These are phyloP conservation scores for Stenocarpella maydis DNA, from an alignment of 2,329 filamentous ascomycete species.

Conservation along the genomic window DNA sequence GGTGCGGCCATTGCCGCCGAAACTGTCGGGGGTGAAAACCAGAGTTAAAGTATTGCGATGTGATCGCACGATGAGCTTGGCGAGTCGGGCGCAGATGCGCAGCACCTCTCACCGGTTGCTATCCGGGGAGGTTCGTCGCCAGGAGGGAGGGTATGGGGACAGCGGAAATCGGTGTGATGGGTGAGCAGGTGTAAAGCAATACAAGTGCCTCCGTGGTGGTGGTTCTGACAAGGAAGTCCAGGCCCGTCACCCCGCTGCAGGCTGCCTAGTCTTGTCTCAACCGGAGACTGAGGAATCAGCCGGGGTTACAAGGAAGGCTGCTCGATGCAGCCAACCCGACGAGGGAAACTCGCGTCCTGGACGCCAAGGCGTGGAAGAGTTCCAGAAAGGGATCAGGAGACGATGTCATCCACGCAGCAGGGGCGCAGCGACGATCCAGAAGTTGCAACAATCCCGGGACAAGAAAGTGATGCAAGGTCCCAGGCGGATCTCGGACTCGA, in stretches of 20 bases:
- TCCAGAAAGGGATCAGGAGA: neutral
- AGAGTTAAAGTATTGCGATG: constrained; percentile 25
- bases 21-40: constrained; percentile 26
- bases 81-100: constrained; percentile 32
- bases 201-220: constrained; percentile 19
- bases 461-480: constrained; percentile 19
- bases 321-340: constrained; percentile 21
- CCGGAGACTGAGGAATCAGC: constrained; percentile 26
- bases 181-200: constrained; percentile 22
- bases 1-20: constrained; percentile 67
- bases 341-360: constrained; percentile 15
- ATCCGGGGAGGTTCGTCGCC: constrained; percentile 34
- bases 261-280: constrained; percentile 43
- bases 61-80: constrained; percentile 19
- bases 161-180: constrained; percentile 11
- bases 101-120: constrained; percentile 29
- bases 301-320: constrained; percentile 19
- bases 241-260: constrained; percentile 41
- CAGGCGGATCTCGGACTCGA: constrained; percentile 16
- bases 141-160: neutral
- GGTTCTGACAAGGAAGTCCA: constrained; percentile 36
- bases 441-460: constrained; percentile 19
- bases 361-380: constrained; percentile 6
- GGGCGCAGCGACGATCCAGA: neutral
- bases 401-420: neutral